Percentiles rank a stretch among this genome's conserved stretches.
phyloP scores from a whole-genome alignment of 768 basidiomycete genomes.

The Trametes gibbosa region DNA sequence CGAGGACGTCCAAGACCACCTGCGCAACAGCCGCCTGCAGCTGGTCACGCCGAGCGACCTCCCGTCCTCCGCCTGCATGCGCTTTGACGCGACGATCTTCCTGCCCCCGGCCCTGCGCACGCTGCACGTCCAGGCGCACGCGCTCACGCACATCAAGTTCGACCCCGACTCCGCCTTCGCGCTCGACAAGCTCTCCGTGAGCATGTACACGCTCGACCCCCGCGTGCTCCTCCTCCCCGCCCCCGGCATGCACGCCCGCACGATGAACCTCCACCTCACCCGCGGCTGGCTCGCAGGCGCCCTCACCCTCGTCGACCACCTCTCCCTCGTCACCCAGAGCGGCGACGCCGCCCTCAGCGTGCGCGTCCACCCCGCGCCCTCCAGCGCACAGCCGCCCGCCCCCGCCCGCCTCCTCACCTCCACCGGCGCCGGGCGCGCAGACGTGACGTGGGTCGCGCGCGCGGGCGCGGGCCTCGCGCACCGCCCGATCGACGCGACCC shows the following conservation, averaged over 20 bases:
- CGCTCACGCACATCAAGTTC: conserved; percentile 49
- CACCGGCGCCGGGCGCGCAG: conserved; percentile 53
- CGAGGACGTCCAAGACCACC: conserved; percentile 30
- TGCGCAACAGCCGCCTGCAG: conserved; percentile 37
- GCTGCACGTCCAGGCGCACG: conserved; percentile 44
- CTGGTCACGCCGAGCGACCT: conserved; percentile 37
- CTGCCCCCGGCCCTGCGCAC: conserved; percentile 50
- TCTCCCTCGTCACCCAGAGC: conserved; percentile 46
- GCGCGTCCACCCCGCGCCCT: conserved; percentile 39
- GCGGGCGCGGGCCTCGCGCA: conserved; percentile 34
- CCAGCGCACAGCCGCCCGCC: conserved; percentile 33
- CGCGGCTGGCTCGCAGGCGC: conserved; percentile 64
- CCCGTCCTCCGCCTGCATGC: conserved; percentile 39
- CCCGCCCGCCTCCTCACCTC: conserved; percentile 42
- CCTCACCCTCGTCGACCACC: conserved; percentile 41
- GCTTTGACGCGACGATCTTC: conserved; percentile 52
- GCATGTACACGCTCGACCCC: conserved; percentile 35
- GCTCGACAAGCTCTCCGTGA: conserved; percentile 45
- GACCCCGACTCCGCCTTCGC: conserved; percentile 41
- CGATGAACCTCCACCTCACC: conserved; percentile 43
- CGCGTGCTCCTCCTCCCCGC: conserved; percentile 49
- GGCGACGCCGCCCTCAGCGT: conserved; percentile 51
- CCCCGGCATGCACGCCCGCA: conserved; percentile 39
- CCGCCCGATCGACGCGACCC: conserved; percentile 46
- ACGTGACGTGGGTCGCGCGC: conserved; percentile 44